Conservation (phyloP, 1,284 basidiomycete species). For the Thecaphora frezii region DNA sequence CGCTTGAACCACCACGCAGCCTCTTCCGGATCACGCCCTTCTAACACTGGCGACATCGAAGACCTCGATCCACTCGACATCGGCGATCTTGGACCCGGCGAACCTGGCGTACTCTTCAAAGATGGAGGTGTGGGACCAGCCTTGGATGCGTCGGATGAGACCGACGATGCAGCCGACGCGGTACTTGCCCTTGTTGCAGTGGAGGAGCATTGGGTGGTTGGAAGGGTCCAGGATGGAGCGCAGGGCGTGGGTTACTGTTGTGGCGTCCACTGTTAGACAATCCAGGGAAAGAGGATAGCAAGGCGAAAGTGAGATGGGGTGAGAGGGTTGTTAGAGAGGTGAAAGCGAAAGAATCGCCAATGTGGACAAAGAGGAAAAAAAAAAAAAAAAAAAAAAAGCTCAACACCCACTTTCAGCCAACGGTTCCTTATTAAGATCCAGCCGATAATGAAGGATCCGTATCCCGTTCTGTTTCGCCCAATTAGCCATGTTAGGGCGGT, state of each 20-base stretch:
- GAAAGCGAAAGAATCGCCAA: neutral
- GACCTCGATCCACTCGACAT: conserved; percentile 54
- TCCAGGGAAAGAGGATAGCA: too few species aligned
- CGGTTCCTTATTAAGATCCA: conserved; percentile 57
- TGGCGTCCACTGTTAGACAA: conserved; percentile 42
- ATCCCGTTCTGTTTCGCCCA: conserved; percentile 40
- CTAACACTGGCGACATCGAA: conserved; percentile 25
- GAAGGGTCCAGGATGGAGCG: conserved; percentile 34
- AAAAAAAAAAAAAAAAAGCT: conserved; percentile 1
- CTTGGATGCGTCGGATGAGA: conserved; percentile 49
- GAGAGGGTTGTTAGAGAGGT: too few species aligned
- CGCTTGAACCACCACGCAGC: too few species aligned
- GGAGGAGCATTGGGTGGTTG: conserved; percentile 52
- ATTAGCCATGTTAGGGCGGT: conserved; percentile 42
- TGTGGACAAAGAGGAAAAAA: neutral
- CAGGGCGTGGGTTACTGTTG: conserved; percentile 40
- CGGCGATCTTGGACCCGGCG: conserved; percentile 50
- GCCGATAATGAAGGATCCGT: conserved; percentile 43
- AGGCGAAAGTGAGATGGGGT: too few species aligned
- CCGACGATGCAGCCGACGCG: conserved; percentile 54
- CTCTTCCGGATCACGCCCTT: too few species aligned
- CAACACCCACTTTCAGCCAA: conserved; percentile 43
- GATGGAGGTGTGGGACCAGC: conserved; percentile 56
- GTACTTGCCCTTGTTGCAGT: conserved; percentile 59
- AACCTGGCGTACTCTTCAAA: conserved; percentile 57